These are phyloP conservation scores for Coemansia sp. DNA, from an alignment of 192 early-diverging fungal species.

Conservation along the genomic window DNA sequence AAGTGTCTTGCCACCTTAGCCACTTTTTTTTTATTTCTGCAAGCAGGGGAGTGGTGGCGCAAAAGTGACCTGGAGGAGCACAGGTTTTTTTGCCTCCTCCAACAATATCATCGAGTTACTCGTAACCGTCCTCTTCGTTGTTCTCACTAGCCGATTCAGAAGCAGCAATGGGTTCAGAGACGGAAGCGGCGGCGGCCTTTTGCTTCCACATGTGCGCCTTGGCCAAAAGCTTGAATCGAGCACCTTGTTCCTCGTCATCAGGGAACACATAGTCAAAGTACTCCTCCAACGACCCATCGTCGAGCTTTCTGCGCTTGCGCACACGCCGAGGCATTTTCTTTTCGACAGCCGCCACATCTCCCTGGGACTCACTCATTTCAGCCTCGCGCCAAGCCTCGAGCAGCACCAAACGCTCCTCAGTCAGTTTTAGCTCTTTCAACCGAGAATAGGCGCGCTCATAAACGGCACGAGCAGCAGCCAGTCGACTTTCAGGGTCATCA, in stretches of 20 bases:
- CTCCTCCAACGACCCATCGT: slow-evolving; percentile 84
- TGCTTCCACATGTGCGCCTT: slow-evolving; percentile 88
- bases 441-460: slow-evolving; percentile 75
- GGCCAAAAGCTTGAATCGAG: slow-evolving; percentile 88
- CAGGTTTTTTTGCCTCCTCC: not conserved
- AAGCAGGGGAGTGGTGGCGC: too few species aligned
- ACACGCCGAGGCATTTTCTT: slow-evolving; percentile 86
- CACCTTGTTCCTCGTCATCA: slow-evolving; percentile 87
- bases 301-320: slow-evolving; percentile 78
- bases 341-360: slow-evolving; percentile 67
- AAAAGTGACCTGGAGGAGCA: too few species aligned
- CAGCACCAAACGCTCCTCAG: slow-evolving; percentile 74
- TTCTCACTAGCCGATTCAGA: not conserved
- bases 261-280: slow-evolving; percentile 99
- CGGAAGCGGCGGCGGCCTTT: slow-evolving; percentile 6
- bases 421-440: slow-evolving; percentile 71
- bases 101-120: not conserved
- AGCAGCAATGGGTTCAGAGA: not conserved
- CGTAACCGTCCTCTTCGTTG: not conserved
- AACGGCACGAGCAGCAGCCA: slow-evolving; percentile 66
- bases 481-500: slow-evolving; percentile 12
- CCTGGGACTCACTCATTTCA: slow-evolving; percentile 65
- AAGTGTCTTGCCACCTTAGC: too few species aligned
- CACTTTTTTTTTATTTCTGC: too few species aligned
- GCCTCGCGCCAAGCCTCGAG: slow-evolving; percentile 93